Evolutionary conservation across 2,329 filamentous ascomycete genomes (phyloP).

Genomic region (Exophiala spinifera): DNA sequence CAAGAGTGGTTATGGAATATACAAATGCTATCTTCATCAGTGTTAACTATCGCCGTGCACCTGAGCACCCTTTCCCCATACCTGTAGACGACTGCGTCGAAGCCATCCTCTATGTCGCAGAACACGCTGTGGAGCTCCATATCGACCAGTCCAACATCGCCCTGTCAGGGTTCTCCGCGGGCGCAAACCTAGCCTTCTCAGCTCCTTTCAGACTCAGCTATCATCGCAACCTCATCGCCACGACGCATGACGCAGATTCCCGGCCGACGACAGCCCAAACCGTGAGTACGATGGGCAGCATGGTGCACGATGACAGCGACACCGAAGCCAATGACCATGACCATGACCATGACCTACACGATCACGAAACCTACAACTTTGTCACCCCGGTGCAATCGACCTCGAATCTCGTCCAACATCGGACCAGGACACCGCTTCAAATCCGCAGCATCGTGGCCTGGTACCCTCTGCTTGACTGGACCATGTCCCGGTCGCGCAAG

Average conservation of each 20-base stretch:
- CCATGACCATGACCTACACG: slow-evolving; percentile 12
- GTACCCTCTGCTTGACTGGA: slow-evolving; percentile 63
- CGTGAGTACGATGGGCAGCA: not conserved
- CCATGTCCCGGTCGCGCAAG: slow-evolving; percentile 57
- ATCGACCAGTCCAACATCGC: slow-evolving; percentile 58
- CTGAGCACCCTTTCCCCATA: slow-evolving; percentile 60
- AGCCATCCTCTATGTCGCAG: slow-evolving; percentile 57
- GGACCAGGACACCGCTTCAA: slow-evolving; percentile 42
- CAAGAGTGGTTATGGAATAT: slow-evolving; percentile 53
- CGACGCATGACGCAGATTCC: slow-evolving; percentile 29
- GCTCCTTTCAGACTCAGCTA: slow-evolving; percentile 58
- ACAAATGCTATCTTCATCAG: slow-evolving; percentile 58
- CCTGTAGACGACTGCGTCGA: slow-evolving; percentile 64
- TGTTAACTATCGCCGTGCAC: slow-evolving; percentile 60
- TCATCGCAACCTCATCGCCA: slow-evolving; percentile 32
- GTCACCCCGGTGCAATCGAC: slow-evolving; percentile 18
- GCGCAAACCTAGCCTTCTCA: slow-evolving; percentile 61
- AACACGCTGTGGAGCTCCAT: slow-evolving; percentile 54
- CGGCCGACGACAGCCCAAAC: slow-evolving; percentile 30
- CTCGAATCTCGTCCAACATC: slow-evolving; percentile 14
- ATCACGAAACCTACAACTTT: slow-evolving; percentile 12
- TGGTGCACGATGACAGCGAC: slow-evolving; percentile 5
- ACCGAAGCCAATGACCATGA: slow-evolving; percentile 15
- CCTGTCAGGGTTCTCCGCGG: slow-evolving; percentile 61
- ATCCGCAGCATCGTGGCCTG: slow-evolving; percentile 59